Conservation (phyloP, 1,139 yeast genomes). For the Kodamaea sp. region DNA sequence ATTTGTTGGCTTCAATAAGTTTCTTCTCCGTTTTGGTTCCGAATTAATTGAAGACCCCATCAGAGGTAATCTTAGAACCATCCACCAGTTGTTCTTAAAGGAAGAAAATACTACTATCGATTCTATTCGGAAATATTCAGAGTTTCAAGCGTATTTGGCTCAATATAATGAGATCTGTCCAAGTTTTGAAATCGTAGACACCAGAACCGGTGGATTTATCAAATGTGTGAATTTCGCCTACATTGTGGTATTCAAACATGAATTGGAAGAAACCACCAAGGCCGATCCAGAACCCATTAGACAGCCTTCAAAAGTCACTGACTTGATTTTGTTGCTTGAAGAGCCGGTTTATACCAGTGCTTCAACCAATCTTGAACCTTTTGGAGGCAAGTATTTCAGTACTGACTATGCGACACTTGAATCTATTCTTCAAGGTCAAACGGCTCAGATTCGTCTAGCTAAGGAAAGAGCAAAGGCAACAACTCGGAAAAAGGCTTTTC, state of each 20-base stretch:
- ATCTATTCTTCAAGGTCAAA: conserved; percentile 20
- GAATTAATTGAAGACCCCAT: conserved; percentile 9
- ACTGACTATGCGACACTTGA: conserved; percentile 13
- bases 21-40: conserved; percentile 4
- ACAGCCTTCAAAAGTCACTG: background rate
- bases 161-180: conserved; percentile 29
- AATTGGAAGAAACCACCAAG: too few species aligned
- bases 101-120: background rate
- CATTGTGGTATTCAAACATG: conserved; percentile 18
- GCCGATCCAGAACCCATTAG: too few species aligned
- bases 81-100: conserved; percentile 5
- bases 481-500: conserved; percentile 44
- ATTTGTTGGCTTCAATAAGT: conserved; percentile 6
- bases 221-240: conserved; percentile 19
- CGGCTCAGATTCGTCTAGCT: conserved; percentile 38
- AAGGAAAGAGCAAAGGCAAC: conserved; percentile 42
- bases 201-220: background rate
- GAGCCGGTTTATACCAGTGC: conserved; percentile 11
- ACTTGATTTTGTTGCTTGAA: background rate
- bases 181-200: conserved; percentile 1
- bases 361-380: conserved; percentile 5
- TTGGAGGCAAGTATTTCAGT: conserved; percentile 3
- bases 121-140: conserved; percentile 2
- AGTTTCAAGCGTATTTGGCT: conserved; percentile 18
- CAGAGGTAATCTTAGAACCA: conserved; percentile 8